These are phyloP conservation scores for Puccinia horiana DNA, from an alignment of 1,284 basidiomycete genomes.

Conservation along the genomic window DNA sequence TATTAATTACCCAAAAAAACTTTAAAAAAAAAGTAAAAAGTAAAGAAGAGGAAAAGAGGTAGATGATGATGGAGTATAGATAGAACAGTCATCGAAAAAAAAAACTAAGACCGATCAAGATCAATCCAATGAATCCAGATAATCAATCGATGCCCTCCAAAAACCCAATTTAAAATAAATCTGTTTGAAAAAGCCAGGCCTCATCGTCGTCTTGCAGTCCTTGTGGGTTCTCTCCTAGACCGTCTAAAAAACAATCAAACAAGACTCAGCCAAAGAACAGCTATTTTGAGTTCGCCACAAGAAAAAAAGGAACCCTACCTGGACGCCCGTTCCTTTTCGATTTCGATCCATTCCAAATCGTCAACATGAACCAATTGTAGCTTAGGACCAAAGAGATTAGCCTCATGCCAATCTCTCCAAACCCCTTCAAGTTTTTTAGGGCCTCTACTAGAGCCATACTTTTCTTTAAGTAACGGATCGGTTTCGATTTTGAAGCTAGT, in stretches of 20 bases:
- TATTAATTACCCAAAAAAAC: too few relatives aligned
- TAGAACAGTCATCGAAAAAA: too few relatives aligned
- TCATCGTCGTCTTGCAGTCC: not conserved
- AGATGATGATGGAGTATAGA: too few relatives aligned
- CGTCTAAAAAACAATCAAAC: not conserved
- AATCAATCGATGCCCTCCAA: too few relatives aligned
- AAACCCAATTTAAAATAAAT: not conserved
- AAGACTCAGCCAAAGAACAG: not conserved
- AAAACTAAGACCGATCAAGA: too few relatives aligned
- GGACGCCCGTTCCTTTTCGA: constrained; percentile 36
- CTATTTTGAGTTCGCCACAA: not conserved
- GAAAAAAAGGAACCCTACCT: constrained; percentile 1
- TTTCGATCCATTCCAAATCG: constrained; percentile 70
- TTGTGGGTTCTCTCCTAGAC: not conserved
- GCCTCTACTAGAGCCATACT: constrained; percentile 62
- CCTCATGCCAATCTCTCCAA: constrained; percentile 92
- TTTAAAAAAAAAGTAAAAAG: too few relatives aligned
- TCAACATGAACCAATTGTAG: constrained; percentile 82
- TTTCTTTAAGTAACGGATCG: constrained; percentile 49
- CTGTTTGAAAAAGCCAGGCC: not conserved
- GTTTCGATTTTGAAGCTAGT: constrained; percentile 58
- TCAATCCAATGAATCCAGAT: too few relatives aligned
- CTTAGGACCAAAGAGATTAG: constrained; percentile 85
- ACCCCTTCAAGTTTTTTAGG: constrained; percentile 81
- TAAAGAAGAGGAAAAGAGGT: too few relatives aligned